Conservation (phyloP, 139 green algal species). For the Tetraselmis chui region DNA sequence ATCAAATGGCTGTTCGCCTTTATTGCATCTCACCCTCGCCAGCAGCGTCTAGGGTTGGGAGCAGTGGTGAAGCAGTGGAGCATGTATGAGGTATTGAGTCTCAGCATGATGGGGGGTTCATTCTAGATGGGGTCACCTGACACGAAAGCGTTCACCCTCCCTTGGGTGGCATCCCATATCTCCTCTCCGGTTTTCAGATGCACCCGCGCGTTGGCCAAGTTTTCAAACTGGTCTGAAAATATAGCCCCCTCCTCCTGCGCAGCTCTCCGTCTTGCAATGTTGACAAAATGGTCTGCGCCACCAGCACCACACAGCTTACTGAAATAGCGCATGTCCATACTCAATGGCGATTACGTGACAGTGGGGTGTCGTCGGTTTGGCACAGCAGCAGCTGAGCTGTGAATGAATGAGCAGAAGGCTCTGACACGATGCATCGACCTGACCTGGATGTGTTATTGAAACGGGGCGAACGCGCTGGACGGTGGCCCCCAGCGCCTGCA, state of each 20-base stretch:
- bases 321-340: too few relatives aligned
- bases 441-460: conserved; percentile 76
- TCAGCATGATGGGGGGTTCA: too few relatives aligned
- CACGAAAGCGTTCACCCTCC: conserved; percentile 84
- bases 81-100: too few relatives aligned
- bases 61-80: too few relatives aligned
- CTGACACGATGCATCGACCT: too few relatives aligned
- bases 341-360: too few relatives aligned
- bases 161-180: conserved; percentile 76
- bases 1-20: too few relatives aligned
- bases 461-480: conserved; percentile 81
- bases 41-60: too few relatives aligned
- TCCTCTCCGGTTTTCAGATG: conserved; percentile 72
- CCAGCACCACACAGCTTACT: background rate
- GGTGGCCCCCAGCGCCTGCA: conserved; percentile 59
- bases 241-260: conserved; percentile 40
- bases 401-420: too few relatives aligned
- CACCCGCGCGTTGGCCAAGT: conserved; percentile 73
- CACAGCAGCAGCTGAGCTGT: too few relatives aligned
- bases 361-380: too few relatives aligned
- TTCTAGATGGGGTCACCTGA: conserved; percentile 33
- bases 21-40: too few relatives aligned
- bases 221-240: conserved; percentile 97
- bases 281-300: conserved; percentile 77
- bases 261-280: conserved; percentile 66